Evolutionary conservation across 495 filamentous ascomycete genomes (phyloP), one percentile per base, ranked within the genome.

Genomic region (Daldinia caldariorum): DNA sequence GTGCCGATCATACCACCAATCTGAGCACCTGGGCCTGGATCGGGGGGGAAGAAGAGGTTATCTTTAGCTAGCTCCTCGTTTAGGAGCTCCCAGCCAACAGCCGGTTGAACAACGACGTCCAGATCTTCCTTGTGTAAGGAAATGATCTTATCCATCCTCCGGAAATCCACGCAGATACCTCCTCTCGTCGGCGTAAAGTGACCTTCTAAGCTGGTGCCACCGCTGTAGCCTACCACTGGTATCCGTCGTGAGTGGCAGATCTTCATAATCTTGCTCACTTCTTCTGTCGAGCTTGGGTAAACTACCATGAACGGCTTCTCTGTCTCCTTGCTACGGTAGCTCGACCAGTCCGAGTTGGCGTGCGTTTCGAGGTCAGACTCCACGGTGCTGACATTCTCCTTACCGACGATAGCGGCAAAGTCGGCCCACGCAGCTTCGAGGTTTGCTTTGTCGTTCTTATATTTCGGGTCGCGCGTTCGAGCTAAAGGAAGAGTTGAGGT

Each of bases 1-100:
- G 94, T 97, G 0, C 92, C 94, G 12, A 97, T 89, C 94, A 98
- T 98, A 43, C 94, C 94, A 39, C 94, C 94, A 67, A 98, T 97
- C 88, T 92, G 91, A 51, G 91, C 91, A 16, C 90, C 90, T 26
- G 91, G 91, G 29, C 92, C 92, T 9, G 92, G 92, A 76, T 94
- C 92, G 0, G 92, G 91, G 12, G 92, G 92, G 77, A 94, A 94
- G 84, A 94, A 94, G 1, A 94, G 82, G 50, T 87, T 87, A 10
- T 90, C 79, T 58, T 89, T 79, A 26, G 82, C 84, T 18, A 94
- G 83, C 66, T 88, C 83, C 72, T 93, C 90, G 76, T 94, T 94
- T 4, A 94, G 82, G 4, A 80, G 34, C 76, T 94, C 91, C 92
- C 92, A 94, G 18, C 92, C 91, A 5, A 94, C 85, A 3, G 89